phyloP scores from a whole-genome alignment of 352 stramenopile genomes.

The Globisporangium rhizosaccharum region DNA sequence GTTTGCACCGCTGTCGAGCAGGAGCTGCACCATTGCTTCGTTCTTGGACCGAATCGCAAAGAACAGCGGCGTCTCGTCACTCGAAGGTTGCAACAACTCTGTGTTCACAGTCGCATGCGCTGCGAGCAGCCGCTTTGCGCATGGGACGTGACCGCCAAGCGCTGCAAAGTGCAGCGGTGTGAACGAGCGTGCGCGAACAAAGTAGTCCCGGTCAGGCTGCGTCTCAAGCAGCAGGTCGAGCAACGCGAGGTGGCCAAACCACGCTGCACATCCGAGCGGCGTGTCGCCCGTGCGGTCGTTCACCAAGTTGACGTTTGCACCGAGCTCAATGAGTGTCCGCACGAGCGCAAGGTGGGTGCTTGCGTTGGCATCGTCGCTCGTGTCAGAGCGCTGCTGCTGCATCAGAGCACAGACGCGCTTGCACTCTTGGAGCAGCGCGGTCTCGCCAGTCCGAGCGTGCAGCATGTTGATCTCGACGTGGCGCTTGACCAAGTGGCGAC shows the following conservation, averaged over 20 bases:
- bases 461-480: constrained; percentile 47
- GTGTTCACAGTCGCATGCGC: constrained; percentile 33
- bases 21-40: constrained; percentile 36
- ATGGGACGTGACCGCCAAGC: constrained; percentile 30
- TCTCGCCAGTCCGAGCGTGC: constrained; percentile 32
- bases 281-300: constrained; percentile 49
- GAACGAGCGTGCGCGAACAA: constrained; percentile 33
- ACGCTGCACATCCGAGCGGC: constrained; percentile 42
- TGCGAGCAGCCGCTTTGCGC: constrained; percentile 37
- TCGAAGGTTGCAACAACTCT: constrained; percentile 19
- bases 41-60: constrained; percentile 57
- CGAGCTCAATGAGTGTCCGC: constrained; percentile 41
- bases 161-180: constrained; percentile 57
- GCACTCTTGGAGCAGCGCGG: constrained; percentile 49
- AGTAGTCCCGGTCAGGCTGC: constrained; percentile 30
- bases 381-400: background rate
- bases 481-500: constrained; percentile 27
- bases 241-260: constrained; percentile 36
- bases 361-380: background rate
- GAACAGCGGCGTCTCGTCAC: constrained; percentile 43
- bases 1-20: constrained; percentile 36
- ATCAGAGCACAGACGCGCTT: constrained; percentile 32
- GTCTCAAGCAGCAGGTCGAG: constrained; percentile 51
- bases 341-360: constrained; percentile 30
- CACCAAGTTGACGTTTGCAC: constrained; percentile 43